phyloP scores from a whole-genome alignment of 306 rosid genomes.

The Styphnolobium japonicum region DNA sequence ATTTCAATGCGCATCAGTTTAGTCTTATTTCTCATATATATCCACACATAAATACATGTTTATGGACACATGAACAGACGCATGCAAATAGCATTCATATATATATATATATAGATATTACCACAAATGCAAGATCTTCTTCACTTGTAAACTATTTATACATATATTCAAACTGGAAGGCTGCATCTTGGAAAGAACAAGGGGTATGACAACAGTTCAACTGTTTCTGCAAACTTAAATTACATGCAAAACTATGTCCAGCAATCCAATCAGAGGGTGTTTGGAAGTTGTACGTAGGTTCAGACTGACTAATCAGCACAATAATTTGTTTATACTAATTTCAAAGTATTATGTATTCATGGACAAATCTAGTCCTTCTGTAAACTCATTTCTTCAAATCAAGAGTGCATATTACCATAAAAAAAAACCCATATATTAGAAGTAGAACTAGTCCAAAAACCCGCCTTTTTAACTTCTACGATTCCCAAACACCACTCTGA shows the following conservation, averaged over 20 bases:
- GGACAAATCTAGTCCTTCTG: neutral
- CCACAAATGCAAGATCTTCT: neutral
- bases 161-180: neutral
- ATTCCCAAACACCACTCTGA: neutral
- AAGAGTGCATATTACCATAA: neutral
- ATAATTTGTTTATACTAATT: neutral
- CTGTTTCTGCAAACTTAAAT: neutral
- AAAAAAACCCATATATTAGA: neutral
- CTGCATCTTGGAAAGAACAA: neutral
- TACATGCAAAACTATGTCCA: neutral
- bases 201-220: neutral
- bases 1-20: constrained; percentile 30
- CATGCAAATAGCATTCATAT: neutral
- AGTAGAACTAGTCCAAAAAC: too few relatives aligned
- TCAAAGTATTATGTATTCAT: neutral
- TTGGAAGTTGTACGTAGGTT: constrained; percentile 9
- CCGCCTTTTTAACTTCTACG: neutral
- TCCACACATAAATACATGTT: neutral
- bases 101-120: neutral
- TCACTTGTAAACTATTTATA: neutral
- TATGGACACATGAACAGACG: neutral
- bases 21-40: constrained; percentile 17
- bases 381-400: neutral
- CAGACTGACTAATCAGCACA: neutral
- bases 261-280: neutral